A percentile compares a stretch with the other conserved stretches of the same genome.
phyloP scores from a whole-genome alignment of 805 yeast genomes.

The Yueomyces sinensis region DNA sequence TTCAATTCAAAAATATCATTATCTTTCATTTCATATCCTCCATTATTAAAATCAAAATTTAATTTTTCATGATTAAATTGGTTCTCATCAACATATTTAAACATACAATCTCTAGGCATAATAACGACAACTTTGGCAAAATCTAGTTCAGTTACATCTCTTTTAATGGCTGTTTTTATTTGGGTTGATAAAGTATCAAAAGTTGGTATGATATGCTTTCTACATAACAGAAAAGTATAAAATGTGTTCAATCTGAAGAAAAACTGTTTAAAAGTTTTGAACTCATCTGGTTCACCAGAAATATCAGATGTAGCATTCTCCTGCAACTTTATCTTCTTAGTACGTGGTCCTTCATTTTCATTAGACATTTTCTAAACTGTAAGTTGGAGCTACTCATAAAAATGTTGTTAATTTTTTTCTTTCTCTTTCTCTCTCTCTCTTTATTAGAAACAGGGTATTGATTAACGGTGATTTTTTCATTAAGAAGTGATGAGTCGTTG shows the following conservation, averaged over 20 bases:
- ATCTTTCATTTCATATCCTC: conserved; percentile 45
- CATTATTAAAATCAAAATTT: conserved; percentile 25
- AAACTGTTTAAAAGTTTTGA: conserved; percentile 31
- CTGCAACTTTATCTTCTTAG: not conserved
- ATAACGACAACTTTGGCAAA: conserved; percentile 49
- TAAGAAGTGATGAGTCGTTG: too few relatives aligned
- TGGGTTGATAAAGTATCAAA: conserved; percentile 40
- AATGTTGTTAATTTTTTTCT: too few relatives aligned
- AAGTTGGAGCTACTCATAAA: too few relatives aligned
- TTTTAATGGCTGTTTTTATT: conserved; percentile 35
- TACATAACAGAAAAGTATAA: conserved; percentile 46
- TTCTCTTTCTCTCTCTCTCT: too few relatives aligned
- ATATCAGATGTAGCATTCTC: too few relatives aligned
- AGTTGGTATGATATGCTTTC: conserved; percentile 48
- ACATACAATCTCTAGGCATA: conserved; percentile 55
- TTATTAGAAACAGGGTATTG: too few relatives aligned
- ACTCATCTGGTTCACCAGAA: conserved; percentile 14
- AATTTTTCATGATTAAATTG: conserved; percentile 34
- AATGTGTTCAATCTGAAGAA: conserved; percentile 45
- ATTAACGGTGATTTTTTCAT: too few relatives aligned
- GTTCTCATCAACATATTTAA: conserved; percentile 70
- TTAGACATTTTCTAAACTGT: too few relatives aligned
- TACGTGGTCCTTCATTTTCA: too few relatives aligned
- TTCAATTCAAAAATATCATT: conserved; percentile 38
- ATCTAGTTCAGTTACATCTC: conserved; percentile 36